A percentile compares a stretch with the other conserved stretches of the same genome.
phyloP scores from a whole-genome alignment of 169 alveolate species.

The Haemoproteus tartakovskyi region DNA sequence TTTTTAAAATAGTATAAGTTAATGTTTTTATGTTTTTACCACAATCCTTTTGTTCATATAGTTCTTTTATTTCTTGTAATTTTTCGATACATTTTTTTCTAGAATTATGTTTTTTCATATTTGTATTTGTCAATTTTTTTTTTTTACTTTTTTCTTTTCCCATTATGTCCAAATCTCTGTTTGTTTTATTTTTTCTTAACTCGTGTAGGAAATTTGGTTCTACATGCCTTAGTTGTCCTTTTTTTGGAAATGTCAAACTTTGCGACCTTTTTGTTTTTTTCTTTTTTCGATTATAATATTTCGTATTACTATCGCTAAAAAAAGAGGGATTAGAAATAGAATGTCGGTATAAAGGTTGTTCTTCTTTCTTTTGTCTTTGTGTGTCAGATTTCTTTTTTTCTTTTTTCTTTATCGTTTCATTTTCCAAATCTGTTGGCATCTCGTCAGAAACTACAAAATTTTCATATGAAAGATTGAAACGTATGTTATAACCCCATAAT shows the following conservation, averaged over 20 bases:
- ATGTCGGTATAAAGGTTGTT: too few species aligned
- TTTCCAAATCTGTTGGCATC: slow-evolving; percentile 31
- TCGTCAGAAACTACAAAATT: slow-evolving; percentile 53
- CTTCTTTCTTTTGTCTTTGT: not conserved
- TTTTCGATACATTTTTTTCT: not conserved
- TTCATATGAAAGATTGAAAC: not conserved
- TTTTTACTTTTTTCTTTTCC: not conserved
- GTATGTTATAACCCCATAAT: slow-evolving; percentile 44
- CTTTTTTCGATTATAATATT: too few species aligned
- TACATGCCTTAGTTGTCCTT: not conserved
- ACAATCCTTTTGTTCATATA: slow-evolving; percentile 7
- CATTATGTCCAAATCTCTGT: not conserved
- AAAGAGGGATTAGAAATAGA: too few species aligned
- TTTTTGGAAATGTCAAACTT: not conserved
- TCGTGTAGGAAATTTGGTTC: not conserved
- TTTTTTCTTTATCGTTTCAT: not conserved
- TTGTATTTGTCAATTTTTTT: slow-evolving; percentile 9
- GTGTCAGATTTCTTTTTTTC: not conserved
- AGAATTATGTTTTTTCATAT: not conserved
- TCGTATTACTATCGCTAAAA: too few species aligned
- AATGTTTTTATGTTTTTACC: slow-evolving; percentile 1
- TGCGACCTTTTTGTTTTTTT: not conserved
- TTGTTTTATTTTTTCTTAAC: not conserved
- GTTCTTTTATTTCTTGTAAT: slow-evolving; percentile 4
- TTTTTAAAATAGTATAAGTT: slow-evolving; percentile 33